Percentiles rank a stretch among this genome's conserved stretches.
Evolutionary conservation across 2,329 filamentous ascomycete genomes (phyloP).

Genomic region (Alternaria arbusti): DNA sequence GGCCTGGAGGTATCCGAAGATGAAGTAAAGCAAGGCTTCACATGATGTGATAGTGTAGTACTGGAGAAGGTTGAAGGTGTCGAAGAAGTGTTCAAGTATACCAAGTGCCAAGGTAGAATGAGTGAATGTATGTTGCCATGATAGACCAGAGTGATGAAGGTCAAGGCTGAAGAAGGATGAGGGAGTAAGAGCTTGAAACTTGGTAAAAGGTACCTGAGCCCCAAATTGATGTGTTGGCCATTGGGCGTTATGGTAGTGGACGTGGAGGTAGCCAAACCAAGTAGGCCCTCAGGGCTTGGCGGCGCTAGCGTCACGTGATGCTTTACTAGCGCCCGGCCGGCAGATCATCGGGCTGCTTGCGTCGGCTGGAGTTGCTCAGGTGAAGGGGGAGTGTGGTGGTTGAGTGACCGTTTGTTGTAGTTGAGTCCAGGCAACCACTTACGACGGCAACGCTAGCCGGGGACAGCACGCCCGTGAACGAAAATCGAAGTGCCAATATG

Average conservation of each 20-base stretch:
- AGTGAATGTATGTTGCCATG: constrained; percentile 14
- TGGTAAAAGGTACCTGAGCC: neutral
- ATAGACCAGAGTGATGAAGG: constrained; percentile 2
- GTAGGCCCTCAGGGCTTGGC: neutral
- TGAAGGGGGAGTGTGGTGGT: constrained; percentile 2
- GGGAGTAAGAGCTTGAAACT: neutral
- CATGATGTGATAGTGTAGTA: neutral
- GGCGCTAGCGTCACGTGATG: neutral
- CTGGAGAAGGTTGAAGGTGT: neutral
- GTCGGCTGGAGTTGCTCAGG: constrained; percentile 1
- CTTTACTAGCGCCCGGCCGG: neutral
- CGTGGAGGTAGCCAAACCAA: neutral
- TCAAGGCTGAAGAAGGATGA: neutral
- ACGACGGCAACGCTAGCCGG: constrained; percentile 9
- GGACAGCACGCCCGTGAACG: constrained; percentile 1
- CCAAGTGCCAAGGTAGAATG: constrained; percentile 12
- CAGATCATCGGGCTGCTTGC: neutral
- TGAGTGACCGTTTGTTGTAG: neutral
- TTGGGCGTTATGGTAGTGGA: neutral
- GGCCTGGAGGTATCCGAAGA: neutral
- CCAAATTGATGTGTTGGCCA: neutral
- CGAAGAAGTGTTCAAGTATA: neutral
- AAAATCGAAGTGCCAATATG: neutral
- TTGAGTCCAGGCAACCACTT: neutral
- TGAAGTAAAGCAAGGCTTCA: neutral